Base-by-base conservation (phyloP, 1,284 basidiomycete species). In the Taiwanofungus camphoratus region DNA sequence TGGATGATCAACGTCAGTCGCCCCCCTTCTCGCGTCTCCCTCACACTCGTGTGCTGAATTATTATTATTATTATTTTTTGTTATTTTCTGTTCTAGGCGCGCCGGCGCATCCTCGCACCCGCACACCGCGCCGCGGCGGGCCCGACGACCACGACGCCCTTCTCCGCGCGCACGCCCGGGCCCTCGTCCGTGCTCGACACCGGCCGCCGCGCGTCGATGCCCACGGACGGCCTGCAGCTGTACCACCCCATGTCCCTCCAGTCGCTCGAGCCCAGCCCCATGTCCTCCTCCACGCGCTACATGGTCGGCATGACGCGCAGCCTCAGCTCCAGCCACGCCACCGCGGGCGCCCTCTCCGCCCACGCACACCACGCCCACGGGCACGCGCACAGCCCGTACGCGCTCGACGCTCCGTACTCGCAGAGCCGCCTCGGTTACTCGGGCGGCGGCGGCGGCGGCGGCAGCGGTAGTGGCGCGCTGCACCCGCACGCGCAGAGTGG, bases 1-100 rank as follows among this genome's bases (percentile, higher is more conserved):
- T 91, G 87, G 87, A 91, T 91, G 84, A 91, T 91, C 57, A 90
- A 91, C 54, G 87, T 89, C 44, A 54, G 86, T 73, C 18, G 35
- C 19, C 34, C 26, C 29, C 45, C 35, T 36, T 48, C 44, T 49
- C 45, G 42, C 48, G 41, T 43, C 35, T 18, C 51, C 24, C 39
- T 38, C 15, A 1, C 41, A 18, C 38, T 46, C 46, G 50, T 31
- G 47, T 49, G 32, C 41, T 57, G 38, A 43, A 48, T 42, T 22
- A 45, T 44, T 41, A 36, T 31, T 41, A 11, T 41, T 41, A 38
- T 36, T 26, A 32, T 39, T 36, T 34, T 36, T 46, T 42, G 24
- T 41, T 41, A 45, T 31, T 26, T 45, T 50, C 44, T 39, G 38
- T 41, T 48, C 32, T 58, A 88, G 85, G 86, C 86, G 52, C 76